These are phyloP conservation scores for Aspergillus sp. DNA, from an alignment of 2,329 filamentous ascomycete genomes.

Conservation along the genomic window DNA sequence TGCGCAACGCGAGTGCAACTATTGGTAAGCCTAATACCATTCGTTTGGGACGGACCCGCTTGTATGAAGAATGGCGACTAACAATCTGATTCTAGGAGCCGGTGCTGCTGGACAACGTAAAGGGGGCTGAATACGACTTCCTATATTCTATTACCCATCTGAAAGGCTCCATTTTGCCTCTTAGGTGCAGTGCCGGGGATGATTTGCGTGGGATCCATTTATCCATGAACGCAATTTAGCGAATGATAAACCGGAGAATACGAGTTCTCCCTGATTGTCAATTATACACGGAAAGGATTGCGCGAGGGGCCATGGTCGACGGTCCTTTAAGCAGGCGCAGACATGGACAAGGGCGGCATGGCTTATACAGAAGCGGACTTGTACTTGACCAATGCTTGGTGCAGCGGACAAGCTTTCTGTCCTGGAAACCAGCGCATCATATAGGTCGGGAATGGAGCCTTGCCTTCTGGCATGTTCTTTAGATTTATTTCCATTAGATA, in stretches of 20 bases:
- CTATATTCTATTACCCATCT: neutral
- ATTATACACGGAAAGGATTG: neutral
- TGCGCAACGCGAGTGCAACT: slow-evolving; percentile 44
- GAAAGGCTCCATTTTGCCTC: neutral
- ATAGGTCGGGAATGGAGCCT: neutral
- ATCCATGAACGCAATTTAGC: neutral
- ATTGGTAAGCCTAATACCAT: slow-evolving; percentile 28
- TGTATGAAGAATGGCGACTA: neutral
- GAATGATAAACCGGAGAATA: neutral
- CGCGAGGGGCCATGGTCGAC: neutral
- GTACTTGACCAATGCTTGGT: neutral
- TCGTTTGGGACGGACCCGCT: neutral
- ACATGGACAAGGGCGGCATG: neutral
- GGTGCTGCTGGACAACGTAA: slow-evolving; percentile 33
- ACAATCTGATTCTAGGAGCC: slow-evolving; percentile 16
- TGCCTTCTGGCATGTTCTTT: neutral
- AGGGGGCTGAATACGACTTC: slow-evolving; percentile 28
- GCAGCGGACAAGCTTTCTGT: neutral
- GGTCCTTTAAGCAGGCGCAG: neutral
- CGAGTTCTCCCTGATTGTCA: neutral
- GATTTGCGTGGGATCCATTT: neutral
- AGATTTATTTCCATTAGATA: slow-evolving; percentile 1
- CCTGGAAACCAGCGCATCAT: neutral
- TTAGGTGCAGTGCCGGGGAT: neutral
- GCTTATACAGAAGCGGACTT: neutral